phyloP scores from a whole-genome alignment of 345 rosid genomes.

The Ceriops decandra region DNA sequence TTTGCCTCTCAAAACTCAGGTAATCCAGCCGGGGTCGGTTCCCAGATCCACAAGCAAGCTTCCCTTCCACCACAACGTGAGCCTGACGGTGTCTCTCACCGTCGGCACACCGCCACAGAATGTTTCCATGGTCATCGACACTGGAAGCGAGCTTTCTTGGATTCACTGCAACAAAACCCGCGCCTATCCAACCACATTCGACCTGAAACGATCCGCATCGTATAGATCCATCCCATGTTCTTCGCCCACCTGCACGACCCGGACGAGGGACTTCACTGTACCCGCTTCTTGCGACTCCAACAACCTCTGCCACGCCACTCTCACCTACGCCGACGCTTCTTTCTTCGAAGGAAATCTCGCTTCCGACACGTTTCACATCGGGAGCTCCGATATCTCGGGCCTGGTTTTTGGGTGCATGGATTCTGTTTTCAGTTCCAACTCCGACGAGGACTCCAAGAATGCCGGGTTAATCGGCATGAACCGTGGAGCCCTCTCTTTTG shows the following conservation, averaged over 20 bases:
- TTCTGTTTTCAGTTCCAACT: slow-evolving; percentile 57
- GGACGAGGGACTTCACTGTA: slow-evolving; percentile 67
- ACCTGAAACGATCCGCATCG: slow-evolving; percentile 61
- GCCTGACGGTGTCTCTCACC: slow-evolving; percentile 66
- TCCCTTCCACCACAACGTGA: slow-evolving; percentile 74
- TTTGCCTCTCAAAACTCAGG: slow-evolving; percentile 58
- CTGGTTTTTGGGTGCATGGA: slow-evolving; percentile 87
- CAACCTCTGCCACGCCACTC: slow-evolving; percentile 69
- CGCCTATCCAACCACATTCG: slow-evolving; percentile 36
- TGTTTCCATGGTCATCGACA: slow-evolving; percentile 84
- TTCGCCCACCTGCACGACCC: slow-evolving; percentile 60
- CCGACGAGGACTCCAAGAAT: slow-evolving; percentile 59
- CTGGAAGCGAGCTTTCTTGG: slow-evolving; percentile 95
- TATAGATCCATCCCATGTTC: slow-evolving; percentile 62
- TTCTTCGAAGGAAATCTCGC: slow-evolving; percentile 89
- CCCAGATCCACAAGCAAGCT: slow-evolving; percentile 63
- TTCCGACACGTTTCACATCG: slow-evolving; percentile 53
- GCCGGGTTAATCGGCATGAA: slow-evolving; percentile 93
- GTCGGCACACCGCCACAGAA: slow-evolving; percentile 90
- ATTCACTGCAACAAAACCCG: slow-evolving; percentile 61
- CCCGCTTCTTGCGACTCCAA: slow-evolving; percentile 81
- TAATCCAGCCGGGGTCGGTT: slow-evolving; percentile 32
- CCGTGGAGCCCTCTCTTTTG: slow-evolving; percentile 77
- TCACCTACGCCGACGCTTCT: slow-evolving; percentile 81
- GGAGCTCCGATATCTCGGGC: slow-evolving; percentile 41